Base-by-base conservation (phyloP, 257 asterid genomes). In the Solanum stenotomum region DNA sequence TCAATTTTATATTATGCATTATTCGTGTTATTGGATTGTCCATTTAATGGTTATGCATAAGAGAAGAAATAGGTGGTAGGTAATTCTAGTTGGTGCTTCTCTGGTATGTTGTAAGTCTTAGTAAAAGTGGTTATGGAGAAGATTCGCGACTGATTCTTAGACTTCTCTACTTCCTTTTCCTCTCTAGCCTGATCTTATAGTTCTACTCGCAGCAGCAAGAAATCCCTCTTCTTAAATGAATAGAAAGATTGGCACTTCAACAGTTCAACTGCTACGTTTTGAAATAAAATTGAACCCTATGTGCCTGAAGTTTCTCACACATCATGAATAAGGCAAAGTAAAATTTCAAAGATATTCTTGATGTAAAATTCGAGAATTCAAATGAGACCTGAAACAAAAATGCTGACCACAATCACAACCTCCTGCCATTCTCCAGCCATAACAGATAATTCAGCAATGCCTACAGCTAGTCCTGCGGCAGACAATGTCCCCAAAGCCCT, bases 331-430 rank as follows among this genome's bases (percentile, higher is more conserved):
- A 42, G 1, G n/a, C 37, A 14, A 78, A 78, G 63, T 78, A 13
- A 38, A 25, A 77, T 1, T 77, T 77, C 34, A 40, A 78, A 13
- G 63, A 78, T 27, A 44, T 44, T 79, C 65, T 42, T 79, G 38
- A 13, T 14, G 85, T 79, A 15, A 79, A 25, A 44, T 44, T 27
- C 67, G 49, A 79, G 25, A 79, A n/a, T 25, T 16, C 85, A 44
- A 44, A 25, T 25, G 40, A 29, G 40, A 94, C 98, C 98, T 85
- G 99, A 95, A 88, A 96, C 37, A 68, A 95, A 96, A 90, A 95
- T 93, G 95, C 93, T 94, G 92, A 96, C 11, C 25, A 95, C 94
- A 40, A 94, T 89, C n/a, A 94, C 85, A 79, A 94, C 86, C 93
- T 96, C 98, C 89, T 94, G 96, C 29, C 84, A 88, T 35, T 86